These are phyloP conservation scores for Botryosphaeria dothidea DNA, from an alignment of 2,329 filamentous ascomycete genomes.

Conservation along the genomic window DNA sequence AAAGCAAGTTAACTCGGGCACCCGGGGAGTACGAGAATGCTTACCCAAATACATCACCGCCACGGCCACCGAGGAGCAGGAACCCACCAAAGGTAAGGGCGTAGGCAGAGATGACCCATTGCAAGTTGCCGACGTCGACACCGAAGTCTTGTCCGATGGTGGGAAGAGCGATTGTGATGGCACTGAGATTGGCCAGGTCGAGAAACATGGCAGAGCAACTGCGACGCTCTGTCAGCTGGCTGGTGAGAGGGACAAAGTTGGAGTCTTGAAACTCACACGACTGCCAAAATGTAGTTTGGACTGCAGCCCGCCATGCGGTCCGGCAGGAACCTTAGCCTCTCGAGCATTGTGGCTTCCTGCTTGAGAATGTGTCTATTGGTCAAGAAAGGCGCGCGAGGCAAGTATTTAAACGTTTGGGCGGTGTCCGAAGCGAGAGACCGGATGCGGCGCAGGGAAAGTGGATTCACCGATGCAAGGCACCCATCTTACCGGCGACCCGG, in stretches of 20 bases:
- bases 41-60: constrained; percentile 17
- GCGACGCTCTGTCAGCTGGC: background rate
- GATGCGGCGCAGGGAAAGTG: too few relatives aligned
- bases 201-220: constrained; percentile 21
- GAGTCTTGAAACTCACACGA: background rate
- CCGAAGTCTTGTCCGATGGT: constrained; percentile 14
- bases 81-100: constrained; percentile 15
- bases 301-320: background rate
- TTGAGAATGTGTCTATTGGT: background rate
- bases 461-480: too few relatives aligned
- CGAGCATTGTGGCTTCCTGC: background rate
- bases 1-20: background rate
- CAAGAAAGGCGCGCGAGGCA: background rate
- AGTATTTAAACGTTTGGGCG: background rate
- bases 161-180: constrained; percentile 19
- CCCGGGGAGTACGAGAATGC: background rate
- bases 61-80: constrained; percentile 17
- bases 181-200: constrained; percentile 16
- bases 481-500: too few relatives aligned
- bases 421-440: constrained; percentile 8
- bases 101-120: constrained; percentile 20
- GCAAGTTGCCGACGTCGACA: constrained; percentile 9
- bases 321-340: background rate
- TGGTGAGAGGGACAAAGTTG: too few relatives aligned
- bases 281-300: background rate